Percentiles rank a stretch among this genome's conserved stretches.
These are phyloP conservation scores for Neotropicomus parvogracilis DNA, from an alignment of 1,284 basidiomycete genomes.

Conservation along the genomic window DNA sequence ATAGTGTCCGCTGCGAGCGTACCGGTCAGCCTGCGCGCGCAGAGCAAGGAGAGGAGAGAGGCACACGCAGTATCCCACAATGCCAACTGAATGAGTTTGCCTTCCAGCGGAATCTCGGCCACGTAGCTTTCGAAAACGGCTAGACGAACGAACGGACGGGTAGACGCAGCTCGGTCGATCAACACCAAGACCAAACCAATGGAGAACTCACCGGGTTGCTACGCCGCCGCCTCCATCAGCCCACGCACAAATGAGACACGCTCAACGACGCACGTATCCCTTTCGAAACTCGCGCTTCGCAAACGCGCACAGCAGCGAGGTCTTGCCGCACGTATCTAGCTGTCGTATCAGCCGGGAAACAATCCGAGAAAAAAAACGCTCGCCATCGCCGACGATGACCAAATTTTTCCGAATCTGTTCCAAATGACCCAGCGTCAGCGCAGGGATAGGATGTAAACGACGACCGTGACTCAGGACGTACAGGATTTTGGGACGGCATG, in stretches of 20 bases:
- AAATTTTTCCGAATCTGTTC: slow-evolving; percentile 75
- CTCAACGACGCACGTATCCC: slow-evolving; percentile 70
- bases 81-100: slow-evolving; percentile 93
- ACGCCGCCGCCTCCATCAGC: slow-evolving; percentile 1
- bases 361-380: slow-evolving; percentile 36
- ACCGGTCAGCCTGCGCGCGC: too few species aligned
- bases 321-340: slow-evolving; percentile 73
- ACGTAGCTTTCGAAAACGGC: too few species aligned
- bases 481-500: slow-evolving; percentile 34
- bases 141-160: too few species aligned
- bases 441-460: not conserved
- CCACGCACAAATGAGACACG: not conserved
- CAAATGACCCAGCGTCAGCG: not conserved
- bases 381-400: slow-evolving; percentile 89
- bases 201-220: slow-evolving; percentile 61
- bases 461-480: slow-evolving; percentile 17
- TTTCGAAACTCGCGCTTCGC: slow-evolving; percentile 96
- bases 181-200: not conserved
- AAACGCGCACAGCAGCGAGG: slow-evolving; percentile 90
- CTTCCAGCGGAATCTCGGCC: slow-evolving; percentile 96
- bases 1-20: slow-evolving; percentile 78
- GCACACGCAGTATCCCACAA: slow-evolving; percentile 91
- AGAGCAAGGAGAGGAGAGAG: accelerated
- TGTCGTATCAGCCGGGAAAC: too few species aligned
- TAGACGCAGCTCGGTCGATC: slow-evolving; percentile 1